Conservation (phyloP, 306 rosid species). For the Hippophae tibetana region DNA sequence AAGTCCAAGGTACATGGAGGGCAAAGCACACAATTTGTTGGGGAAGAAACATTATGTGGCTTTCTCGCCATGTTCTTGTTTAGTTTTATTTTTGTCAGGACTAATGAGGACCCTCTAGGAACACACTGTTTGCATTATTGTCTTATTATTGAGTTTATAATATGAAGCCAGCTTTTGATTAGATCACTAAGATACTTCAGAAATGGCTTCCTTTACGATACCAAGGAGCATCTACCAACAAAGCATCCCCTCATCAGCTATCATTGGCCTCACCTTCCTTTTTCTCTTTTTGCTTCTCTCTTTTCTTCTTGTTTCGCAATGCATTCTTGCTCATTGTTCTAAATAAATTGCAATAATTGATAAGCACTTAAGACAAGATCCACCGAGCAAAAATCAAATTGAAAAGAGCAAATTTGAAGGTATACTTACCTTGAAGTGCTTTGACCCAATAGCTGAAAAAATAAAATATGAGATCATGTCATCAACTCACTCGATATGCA, state of each 20-base stretch:
- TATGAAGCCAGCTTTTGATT: too few species aligned
- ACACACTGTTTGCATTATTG: too few species aligned
- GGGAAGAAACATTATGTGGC: background rate
- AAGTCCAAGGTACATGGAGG: conserved; percentile 89
- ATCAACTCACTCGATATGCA: conserved; percentile 4
- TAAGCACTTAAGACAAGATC: conserved; percentile 10
- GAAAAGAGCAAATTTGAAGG: background rate
- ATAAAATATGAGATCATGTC: conserved; percentile 17
- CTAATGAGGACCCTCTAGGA: too few species aligned
- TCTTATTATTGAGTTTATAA: too few species aligned
- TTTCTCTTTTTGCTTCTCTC: conserved; percentile 88
- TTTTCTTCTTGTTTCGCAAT: conserved; percentile 77
- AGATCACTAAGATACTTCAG: too few species aligned
- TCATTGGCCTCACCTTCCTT: conserved; percentile 47
- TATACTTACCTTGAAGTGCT: conserved; percentile 55
- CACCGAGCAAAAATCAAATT: conserved; percentile 2
- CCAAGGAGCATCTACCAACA: background rate
- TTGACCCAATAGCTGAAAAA: conserved; percentile 69
- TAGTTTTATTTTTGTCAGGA: background rate
- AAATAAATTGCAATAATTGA: conserved; percentile 18
- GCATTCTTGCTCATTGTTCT: conserved; percentile 84
- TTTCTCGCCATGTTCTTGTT: background rate
- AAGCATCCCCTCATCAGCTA: conserved; percentile 23
- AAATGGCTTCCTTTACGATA: too few species aligned
- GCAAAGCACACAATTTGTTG: conserved; percentile 50